Evolutionary conservation across 768 basidiomycete genomes (phyloP), one percentile per base, ranked within the genome.

Genomic region (Mycena alexandri): DNA sequence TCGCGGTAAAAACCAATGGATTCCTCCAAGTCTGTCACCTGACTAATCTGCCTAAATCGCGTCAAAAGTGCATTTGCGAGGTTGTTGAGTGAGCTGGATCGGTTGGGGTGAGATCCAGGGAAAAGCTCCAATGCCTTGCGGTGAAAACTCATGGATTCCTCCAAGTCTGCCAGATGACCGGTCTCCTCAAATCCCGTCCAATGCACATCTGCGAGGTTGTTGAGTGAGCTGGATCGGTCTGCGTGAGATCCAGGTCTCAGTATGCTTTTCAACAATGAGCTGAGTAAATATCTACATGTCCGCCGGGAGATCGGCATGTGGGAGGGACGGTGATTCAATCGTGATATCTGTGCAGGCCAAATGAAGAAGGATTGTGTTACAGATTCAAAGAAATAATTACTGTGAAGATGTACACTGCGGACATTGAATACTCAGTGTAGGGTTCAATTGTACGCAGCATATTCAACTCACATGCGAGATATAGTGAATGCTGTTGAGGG

Each of bases 1-100:
- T 66, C 29, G 44, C 48, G 22, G 48, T 66, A 58, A 38, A 65
- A 48, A 44, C 14, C 52, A 54, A 54, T 54, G 33, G 52, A 54
- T 36, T 54, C 52, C 52, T 54, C 52, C 52, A 54, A 38, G 29
- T 54, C 52, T 54, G 52, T 29, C 9, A 54, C 33, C 34, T 54
- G 33, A 54, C 33, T 29, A 2, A 29, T 54, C 52, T 54, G 52
- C 52, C 8, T 2, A 29, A 29, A 29, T 29, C 29, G 29, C 52
- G 25, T 53, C 52, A 11, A 34, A 53, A 53, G 52, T 19, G 52
- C 52, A 53, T 4, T 13, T 13, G 52, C 52, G 33, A 54, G 52
- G 36, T 38, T 54, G 33, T 54, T 54, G 52, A 54, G 29, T 38
- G 52, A 38, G 52, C 33, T 21, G n/a, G 52, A 54, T 54, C 34